Base-by-base conservation (phyloP, 257 asterid species). In the Mentha longifolia region DNA sequence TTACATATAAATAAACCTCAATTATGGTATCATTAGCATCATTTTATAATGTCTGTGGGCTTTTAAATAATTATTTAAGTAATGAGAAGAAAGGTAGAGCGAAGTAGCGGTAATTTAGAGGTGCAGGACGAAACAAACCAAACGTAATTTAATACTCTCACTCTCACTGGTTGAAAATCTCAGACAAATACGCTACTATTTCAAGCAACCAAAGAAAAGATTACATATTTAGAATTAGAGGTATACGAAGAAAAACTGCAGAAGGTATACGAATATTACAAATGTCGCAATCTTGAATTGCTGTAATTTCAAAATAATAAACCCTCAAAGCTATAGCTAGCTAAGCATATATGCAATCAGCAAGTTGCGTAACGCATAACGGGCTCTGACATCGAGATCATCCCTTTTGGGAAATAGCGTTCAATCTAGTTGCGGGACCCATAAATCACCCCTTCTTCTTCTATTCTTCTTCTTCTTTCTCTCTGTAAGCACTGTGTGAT, bases 401-500 rank as follows among this genome's bases (percentile, higher is more conserved):
- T 54, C 16, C 5, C 5, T 62, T 31, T 73, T 55, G 7, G 61
- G 46, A 16, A 51, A 33, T 39, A 13, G 56, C 56, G 78, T 58
- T 51, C 46, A 31, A 45, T 60, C 58, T 28, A 28, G 35, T 12
- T 61, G 50, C 67, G 39, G 37, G 9, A 3, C 16, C 35, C 37
- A 11, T 22, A 20, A 9, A 54, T 3, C 30, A 2, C 31, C 14
- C 13, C 7, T 30, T 33, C 43, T 15, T 7, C 58, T 52, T 52
- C 66, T 55, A 2, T 33, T 6, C 6, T 6, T 33, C 37, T 35
- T 13, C 33, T 52, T 50, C 46, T 74, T 2, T 2, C 15, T 20
- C 15, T 55, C 43, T 58, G 73, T 57, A 76, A 13, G 37, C 55
- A 55, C 61, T 55, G 61, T 12, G 61, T 22, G 61, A 28, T 56